These are phyloP conservation scores for Penicillium paneum DNA, from an alignment of 2,329 filamentous ascomycete species.

Conservation along the genomic window DNA sequence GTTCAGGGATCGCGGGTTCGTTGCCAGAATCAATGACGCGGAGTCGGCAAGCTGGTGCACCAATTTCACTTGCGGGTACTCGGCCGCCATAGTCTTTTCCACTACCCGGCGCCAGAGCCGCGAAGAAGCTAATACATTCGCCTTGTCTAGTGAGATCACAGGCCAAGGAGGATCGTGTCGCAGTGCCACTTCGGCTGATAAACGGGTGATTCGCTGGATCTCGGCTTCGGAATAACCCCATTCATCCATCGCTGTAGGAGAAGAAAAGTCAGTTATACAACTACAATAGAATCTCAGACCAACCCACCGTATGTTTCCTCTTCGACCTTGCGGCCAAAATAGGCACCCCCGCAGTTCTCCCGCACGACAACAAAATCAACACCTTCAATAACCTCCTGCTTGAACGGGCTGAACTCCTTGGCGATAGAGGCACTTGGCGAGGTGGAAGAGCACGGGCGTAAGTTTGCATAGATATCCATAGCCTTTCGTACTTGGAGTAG, in stretches of 20 bases:
- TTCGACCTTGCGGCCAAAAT: constrained; percentile 42
- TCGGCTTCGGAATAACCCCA: constrained; percentile 80
- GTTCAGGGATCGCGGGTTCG: constrained; percentile 78
- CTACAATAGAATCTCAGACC: constrained; percentile 48
- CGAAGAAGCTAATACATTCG: constrained; percentile 84
- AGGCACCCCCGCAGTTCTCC: constrained; percentile 45
- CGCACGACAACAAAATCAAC: constrained; percentile 69
- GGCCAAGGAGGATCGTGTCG: constrained; percentile 67
- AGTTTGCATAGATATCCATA: constrained; percentile 84
- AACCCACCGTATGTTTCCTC: constrained; percentile 35
- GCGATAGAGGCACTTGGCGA: constrained; percentile 69
- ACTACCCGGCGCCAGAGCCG: constrained; percentile 82
- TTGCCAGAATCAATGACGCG: constrained; percentile 88
- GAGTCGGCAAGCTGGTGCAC: constrained; percentile 86
- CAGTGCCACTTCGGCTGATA: constrained; percentile 74
- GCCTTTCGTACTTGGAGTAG: constrained; percentile 81
- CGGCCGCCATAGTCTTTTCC: constrained; percentile 71
- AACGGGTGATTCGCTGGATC: constrained; percentile 75
- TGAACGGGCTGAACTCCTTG: constrained; percentile 76
- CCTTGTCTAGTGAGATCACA: constrained; percentile 85
- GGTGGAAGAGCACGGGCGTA: constrained; percentile 74
- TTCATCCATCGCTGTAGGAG: constrained; percentile 58
- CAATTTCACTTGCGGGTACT: constrained; percentile 79
- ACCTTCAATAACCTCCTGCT: constrained; percentile 73
- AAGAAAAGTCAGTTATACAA: background rate